These are phyloP conservation scores for Mortierella sp. DNA, from an alignment of 371 early-diverging fungal genomes.

Conservation along the genomic window DNA sequence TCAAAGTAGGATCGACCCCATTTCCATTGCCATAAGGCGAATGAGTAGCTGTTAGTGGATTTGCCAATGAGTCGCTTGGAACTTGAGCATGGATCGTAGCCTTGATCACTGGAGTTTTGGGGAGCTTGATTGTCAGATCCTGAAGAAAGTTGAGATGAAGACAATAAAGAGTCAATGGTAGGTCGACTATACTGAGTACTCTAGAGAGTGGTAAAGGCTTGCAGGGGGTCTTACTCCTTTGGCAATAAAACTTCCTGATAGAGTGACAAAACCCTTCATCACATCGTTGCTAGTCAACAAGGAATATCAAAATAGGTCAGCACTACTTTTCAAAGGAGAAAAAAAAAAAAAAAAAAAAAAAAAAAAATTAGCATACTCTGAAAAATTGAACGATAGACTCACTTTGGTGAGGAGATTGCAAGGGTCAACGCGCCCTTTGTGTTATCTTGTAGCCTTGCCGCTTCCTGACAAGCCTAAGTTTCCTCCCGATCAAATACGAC, in stretches of 20 bases:
- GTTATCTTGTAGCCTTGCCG: conserved; percentile 45
- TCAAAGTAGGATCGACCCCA: too few species aligned
- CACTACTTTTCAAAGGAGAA: too few species aligned
- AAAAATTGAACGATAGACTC: not conserved
- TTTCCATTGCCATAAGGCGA: too few species aligned
- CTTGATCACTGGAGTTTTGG: conserved; percentile 41
- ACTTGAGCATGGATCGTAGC: conserved; percentile 38
- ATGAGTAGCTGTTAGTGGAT: too few species aligned
- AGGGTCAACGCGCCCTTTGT: conserved; percentile 44
- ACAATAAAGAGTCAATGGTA: not conserved
- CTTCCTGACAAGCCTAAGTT: conserved; percentile 47
- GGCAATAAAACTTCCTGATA: conserved; percentile 44
- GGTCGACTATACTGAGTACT: too few species aligned
- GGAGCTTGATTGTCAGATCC: conserved; percentile 46
- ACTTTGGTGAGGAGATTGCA: conserved; percentile 44
- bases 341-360: not conserved
- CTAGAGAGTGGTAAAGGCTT: too few species aligned
- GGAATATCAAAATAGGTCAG: too few species aligned
- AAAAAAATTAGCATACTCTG: not conserved
- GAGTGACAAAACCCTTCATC: conserved; percentile 47
- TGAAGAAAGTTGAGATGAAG: not conserved
- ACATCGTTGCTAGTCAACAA: conserved; percentile 33
- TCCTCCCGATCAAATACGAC: too few species aligned
- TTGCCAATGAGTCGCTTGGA: conserved; percentile 2
- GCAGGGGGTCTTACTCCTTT: conserved; percentile 30